Evolutionary conservation across 306 rosid genomes (phyloP).

Genomic region (Cicer yamashitae): DNA sequence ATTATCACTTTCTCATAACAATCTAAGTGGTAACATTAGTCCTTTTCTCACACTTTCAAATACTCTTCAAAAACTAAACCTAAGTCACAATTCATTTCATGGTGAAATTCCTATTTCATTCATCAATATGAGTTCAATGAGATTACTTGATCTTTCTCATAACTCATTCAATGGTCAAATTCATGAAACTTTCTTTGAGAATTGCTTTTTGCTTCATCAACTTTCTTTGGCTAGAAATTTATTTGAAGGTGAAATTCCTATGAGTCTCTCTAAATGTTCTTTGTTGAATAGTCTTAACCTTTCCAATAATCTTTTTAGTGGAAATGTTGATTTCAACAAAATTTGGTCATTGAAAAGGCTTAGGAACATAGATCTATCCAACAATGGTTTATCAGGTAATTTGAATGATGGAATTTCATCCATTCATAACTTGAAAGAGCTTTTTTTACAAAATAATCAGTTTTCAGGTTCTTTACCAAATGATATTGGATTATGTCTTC

Average conservation of each 20-base stretch:
- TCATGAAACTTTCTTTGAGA: conserved; percentile 55
- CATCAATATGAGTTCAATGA: conserved; percentile 58
- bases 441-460: conserved; percentile 59
- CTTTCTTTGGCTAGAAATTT: conserved; percentile 67
- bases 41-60: conserved; percentile 64
- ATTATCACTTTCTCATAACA: conserved; percentile 74
- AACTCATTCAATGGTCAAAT: conserved; percentile 70
- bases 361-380: conserved; percentile 77
- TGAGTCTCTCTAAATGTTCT: conserved; percentile 60
- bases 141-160: conserved; percentile 72
- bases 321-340: conserved; percentile 60
- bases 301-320: conserved; percentile 67
- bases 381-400: conserved; percentile 67
- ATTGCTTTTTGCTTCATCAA: conserved; percentile 57
- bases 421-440: conserved; percentile 71
- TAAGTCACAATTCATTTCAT: conserved; percentile 69
- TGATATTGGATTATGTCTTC: conserved; percentile 77
- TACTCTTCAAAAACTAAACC: conserved; percentile 58
- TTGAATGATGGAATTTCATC: conserved; percentile 69
- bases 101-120: conserved; percentile 63
- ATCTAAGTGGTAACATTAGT: conserved; percentile 55
- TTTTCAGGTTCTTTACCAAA: conserved; percentile 73
- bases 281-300: conserved; percentile 66
- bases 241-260: conserved; percentile 74
- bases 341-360: conserved; percentile 72